phyloP scores from a whole-genome alignment of 164 flowering plant species.

The Akebia trifoliata region DNA sequence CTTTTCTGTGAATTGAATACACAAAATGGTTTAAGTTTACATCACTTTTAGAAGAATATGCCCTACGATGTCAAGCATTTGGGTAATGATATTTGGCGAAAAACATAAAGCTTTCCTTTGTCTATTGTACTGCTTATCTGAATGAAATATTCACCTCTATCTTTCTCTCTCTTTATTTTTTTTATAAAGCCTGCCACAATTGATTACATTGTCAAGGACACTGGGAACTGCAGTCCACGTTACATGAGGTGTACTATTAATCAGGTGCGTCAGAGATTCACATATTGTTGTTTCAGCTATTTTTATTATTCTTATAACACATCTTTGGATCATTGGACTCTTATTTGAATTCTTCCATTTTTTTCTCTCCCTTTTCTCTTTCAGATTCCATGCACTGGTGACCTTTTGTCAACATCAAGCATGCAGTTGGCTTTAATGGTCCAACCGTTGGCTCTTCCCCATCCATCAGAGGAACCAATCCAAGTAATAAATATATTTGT shows the following conservation, averaged over 20 bases:
- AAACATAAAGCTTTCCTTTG: too few species aligned
- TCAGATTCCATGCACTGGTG: constrained; percentile 91
- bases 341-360: too few species aligned
- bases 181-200: constrained; percentile 89
- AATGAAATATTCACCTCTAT: neutral
- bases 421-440: constrained; percentile 93
- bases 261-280: constrained; percentile 45
- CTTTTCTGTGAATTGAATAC: neutral
- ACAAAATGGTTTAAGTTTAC: neutral
- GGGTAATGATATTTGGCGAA: too few species aligned
- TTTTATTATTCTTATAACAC: neutral
- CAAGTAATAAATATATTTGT: constrained; percentile 46
- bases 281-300: neutral
- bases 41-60: neutral
- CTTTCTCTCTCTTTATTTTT: constrained; percentile 17
- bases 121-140: neutral
- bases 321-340: neutral
- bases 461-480: constrained; percentile 95
- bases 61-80: neutral
- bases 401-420: constrained; percentile 82
- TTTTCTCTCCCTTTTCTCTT: neutral
- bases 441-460: constrained; percentile 95
- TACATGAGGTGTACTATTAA: constrained; percentile 90
- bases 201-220: constrained; percentile 82
- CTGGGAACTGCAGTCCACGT: constrained; percentile 98